phyloP scores from a whole-genome alignment of 352 stramenopile species.

The Phytophthora citricola region DNA sequence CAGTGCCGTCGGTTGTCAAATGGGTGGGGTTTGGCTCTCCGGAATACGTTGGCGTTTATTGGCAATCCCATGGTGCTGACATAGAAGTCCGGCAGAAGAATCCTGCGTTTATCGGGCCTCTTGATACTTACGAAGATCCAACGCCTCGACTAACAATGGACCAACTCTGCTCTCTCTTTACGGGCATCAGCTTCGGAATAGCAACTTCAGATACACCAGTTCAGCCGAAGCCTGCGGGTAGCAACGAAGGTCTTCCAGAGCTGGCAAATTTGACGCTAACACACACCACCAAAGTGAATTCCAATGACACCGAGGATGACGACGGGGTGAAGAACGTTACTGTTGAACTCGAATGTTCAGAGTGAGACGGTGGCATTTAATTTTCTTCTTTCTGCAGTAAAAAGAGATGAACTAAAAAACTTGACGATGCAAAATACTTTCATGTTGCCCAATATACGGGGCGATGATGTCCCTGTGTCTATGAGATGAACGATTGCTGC shows the following conservation, averaged over 20 bases:
- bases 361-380: too few relatives aligned
- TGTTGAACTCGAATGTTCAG: too few relatives aligned
- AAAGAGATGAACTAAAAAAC: not conserved
- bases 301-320: too few relatives aligned
- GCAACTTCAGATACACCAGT: not conserved
- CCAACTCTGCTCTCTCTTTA: slow-evolving; percentile 32
- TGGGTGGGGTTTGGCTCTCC: slow-evolving; percentile 66
- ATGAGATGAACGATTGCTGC: slow-evolving; percentile 27
- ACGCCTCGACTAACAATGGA: slow-evolving; percentile 26
- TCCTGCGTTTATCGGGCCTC: slow-evolving; percentile 36
- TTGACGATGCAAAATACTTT: slow-evolving; percentile 39
- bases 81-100: not conserved
- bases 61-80: slow-evolving; percentile 7
- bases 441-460: slow-evolving; percentile 20
- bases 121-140: slow-evolving; percentile 32
- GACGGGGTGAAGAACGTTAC: too few relatives aligned
- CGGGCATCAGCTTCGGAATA: slow-evolving; percentile 7
- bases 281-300: not conserved
- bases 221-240: not conserved
- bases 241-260: not conserved
- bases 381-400: not conserved
- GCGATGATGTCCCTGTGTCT: slow-evolving; percentile 24
- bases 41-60: slow-evolving; percentile 35
- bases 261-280: not conserved
- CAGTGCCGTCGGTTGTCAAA: slow-evolving; percentile 65